Evolutionary conservation across 2,329 filamentous ascomycete genomes (phyloP).

Genomic region (Xylaria sp.): DNA sequence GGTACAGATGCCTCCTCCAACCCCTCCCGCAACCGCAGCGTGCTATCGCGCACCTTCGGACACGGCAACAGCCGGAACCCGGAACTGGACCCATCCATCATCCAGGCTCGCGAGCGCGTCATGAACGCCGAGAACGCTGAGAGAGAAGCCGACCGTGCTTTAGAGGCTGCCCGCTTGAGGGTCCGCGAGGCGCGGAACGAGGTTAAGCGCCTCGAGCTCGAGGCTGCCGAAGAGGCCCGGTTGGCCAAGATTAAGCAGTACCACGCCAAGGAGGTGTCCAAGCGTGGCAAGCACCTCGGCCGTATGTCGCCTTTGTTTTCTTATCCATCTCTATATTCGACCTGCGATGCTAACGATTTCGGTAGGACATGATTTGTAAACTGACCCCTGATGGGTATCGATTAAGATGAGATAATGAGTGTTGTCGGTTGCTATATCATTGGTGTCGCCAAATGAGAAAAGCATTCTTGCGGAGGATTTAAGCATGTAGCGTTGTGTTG

Average conservation of each 20-base stretch:
- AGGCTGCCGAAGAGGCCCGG: conserved; percentile 69
- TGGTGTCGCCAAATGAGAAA: not conserved
- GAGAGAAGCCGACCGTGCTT: conserved; percentile 67
- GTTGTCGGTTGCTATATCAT: not conserved
- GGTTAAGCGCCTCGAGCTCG: conserved; percentile 66
- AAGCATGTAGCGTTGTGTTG: conserved; percentile 7
- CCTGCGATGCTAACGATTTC: conserved; percentile 1
- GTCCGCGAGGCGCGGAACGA: conserved; percentile 69
- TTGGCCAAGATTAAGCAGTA: conserved; percentile 71
- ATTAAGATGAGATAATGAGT: not conserved
- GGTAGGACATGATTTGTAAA: conserved; percentile 25
- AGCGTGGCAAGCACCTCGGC: conserved; percentile 72
- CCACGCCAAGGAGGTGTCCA: conserved; percentile 68
- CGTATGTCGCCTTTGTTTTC: conserved; percentile 54
- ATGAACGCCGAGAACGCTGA: conserved; percentile 68
- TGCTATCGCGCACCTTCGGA: conserved; percentile 53
- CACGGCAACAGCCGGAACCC: conserved; percentile 50
- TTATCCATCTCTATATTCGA: not conserved
- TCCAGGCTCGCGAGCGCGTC: conserved; percentile 65
- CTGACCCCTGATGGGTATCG: not conserved
- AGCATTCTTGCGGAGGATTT: not conserved
- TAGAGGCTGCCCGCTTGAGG: conserved; percentile 61
- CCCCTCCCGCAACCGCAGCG: conserved; percentile 43
- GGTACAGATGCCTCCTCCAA: conserved; percentile 21
- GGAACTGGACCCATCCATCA: conserved; percentile 66